Percentiles rank a stretch among this genome's conserved stretches.
These are phyloP conservation scores for Turritis glabra DNA, from an alignment of 345 rosid genomes.

Conservation along the genomic window DNA sequence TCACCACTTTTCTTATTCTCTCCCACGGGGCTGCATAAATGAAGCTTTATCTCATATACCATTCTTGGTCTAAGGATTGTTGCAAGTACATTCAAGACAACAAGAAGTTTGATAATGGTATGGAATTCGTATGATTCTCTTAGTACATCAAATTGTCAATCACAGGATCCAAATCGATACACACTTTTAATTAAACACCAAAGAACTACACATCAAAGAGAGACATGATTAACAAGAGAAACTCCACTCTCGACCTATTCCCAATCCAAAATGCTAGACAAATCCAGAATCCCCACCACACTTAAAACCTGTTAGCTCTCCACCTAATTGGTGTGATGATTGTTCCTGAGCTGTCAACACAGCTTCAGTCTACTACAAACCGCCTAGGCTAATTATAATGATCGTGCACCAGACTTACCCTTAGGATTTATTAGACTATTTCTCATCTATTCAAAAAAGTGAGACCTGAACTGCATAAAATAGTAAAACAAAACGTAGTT, in stretches of 20 bases:
- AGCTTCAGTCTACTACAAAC: not conserved
- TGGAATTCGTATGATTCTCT: not conserved
- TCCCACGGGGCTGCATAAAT: slow-evolving; percentile 83
- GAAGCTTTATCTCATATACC: slow-evolving; percentile 19
- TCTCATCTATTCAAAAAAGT: not conserved
- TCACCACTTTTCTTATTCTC: slow-evolving; percentile 97
- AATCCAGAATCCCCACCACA: not conserved
- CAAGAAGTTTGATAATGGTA: not conserved
- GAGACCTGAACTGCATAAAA: not conserved
- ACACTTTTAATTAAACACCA: not conserved
- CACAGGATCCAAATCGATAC: not conserved
- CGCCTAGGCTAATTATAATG: not conserved
- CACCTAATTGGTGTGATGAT: not conserved
- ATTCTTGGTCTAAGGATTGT: not conserved
- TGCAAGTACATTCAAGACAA: not conserved
- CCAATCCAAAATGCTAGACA: not conserved
- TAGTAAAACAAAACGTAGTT: not conserved
- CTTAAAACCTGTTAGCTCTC: not conserved
- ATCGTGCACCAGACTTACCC: not conserved
- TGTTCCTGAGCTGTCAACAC: not conserved
- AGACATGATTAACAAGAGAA: not conserved
- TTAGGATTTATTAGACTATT: not conserved
- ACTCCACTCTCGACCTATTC: not conserved
- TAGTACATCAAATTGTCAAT: not conserved
- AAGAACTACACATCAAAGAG: not conserved